Base-by-base conservation (phyloP, 2,329 filamentous ascomycete species). In the Colletotrichum echinochloae region DNA sequence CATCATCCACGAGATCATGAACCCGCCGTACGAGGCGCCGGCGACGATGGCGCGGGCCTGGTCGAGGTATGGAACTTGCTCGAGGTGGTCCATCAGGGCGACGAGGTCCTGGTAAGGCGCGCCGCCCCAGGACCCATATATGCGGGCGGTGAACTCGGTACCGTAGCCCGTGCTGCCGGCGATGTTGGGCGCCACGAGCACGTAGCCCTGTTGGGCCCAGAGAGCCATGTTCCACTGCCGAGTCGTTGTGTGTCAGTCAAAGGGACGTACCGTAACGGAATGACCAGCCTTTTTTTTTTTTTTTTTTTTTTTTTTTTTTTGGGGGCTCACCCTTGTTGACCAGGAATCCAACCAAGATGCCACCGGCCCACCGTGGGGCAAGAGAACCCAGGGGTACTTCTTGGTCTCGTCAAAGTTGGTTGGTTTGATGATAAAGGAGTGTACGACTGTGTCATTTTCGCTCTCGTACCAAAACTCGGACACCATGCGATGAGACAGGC, bases 121-220 rank as follows among this genome's bases (percentile, higher is more conserved):
- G 2, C 86, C 86, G 35, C 86, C 88, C 86, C 87, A 90, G 65
- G 81, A 79, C 26, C 83, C 82, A 23, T 83, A 79, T 59, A 89
- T 84, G 79, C 79, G 74, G 48, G 76, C 73, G 2, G 76, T 70
- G 44, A 82, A 81, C 0, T 79, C 78, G 11, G 77, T 80, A 1
- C 88, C 89, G 68, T 88, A 91, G 0, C 88, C 87, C 2, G 82
- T 83, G 66, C 86, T 89, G 26, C 88, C 89, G 0, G 87, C 87
- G 2, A 88, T 85, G 72, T 90, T 90, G 4, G 89, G 89, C 7
- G 84, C 80, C n/a, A 90, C 80, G 2, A 89, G 84, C 12, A 90
- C 80, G 70, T 90, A 90, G 11, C 88, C 89, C 75, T 90, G 86
- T 74, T 89, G 87, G 5, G 88, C 88, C 79, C 87, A 90, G 3